phyloP scores from a whole-genome alignment of 2,329 filamentous ascomycete genomes.

The Zymoseptoria pseudotritici region DNA sequence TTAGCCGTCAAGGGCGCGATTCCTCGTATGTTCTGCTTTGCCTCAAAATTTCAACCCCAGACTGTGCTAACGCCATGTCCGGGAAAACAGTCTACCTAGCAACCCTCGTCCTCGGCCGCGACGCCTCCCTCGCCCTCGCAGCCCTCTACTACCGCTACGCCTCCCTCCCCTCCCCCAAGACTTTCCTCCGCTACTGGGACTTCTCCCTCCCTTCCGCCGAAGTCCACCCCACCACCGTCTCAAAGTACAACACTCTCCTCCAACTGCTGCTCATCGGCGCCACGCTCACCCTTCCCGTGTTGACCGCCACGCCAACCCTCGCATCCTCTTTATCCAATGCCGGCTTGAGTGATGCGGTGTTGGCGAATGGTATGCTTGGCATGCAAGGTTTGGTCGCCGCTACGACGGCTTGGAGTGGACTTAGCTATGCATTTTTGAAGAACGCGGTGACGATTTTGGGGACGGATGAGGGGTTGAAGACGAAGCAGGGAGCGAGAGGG shows the following conservation, averaged over 20 bases:
- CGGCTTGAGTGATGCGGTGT: constrained; percentile 17
- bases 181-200: constrained; percentile 90
- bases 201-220: constrained; percentile 85
- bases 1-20: constrained; percentile 75
- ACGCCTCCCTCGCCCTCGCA: constrained; percentile 72
- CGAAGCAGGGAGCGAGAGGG: constrained; percentile 41
- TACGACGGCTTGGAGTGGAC: constrained; percentile 88
- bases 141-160: constrained; percentile 97
- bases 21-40: constrained; percentile 52
- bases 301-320: constrained; percentile 33
- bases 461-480: constrained; percentile 40
- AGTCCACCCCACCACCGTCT: constrained; percentile 74
- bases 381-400: constrained; percentile 72
- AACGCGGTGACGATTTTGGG: constrained; percentile 82
- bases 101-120: constrained; percentile 80
- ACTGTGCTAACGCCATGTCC: constrained; percentile 7
- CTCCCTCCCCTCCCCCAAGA: constrained; percentile 86
- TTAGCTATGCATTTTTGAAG: constrained; percentile 85
- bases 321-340: constrained; percentile 18
- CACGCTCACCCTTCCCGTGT: constrained; percentile 71
- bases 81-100: constrained; percentile 66
- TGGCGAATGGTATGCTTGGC: constrained; percentile 30
- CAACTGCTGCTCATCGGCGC: constrained; percentile 81
- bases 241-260: constrained; percentile 85
- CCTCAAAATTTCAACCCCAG: constrained; percentile 4